These are phyloP conservation scores for Tolypocladium paradoxum DNA, from an alignment of 2,329 filamentous ascomycete species.

Conservation along the genomic window DNA sequence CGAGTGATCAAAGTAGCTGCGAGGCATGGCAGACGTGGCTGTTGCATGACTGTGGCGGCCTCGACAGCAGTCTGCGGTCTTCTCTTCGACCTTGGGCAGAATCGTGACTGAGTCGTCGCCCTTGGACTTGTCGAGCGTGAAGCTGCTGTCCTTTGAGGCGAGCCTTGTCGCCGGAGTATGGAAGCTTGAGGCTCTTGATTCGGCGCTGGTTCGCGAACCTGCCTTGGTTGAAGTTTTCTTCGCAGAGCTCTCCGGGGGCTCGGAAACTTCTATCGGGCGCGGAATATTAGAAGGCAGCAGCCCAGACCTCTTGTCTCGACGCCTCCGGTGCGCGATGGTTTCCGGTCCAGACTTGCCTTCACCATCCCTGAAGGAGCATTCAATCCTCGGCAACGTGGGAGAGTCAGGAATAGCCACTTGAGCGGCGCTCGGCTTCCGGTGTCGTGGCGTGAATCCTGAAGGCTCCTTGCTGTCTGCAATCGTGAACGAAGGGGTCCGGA, in stretches of 20 bases:
- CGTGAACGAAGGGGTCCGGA: not conserved
- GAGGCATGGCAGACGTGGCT: not conserved
- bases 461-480: not conserved
- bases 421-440: not conserved
- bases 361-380: too few relatives aligned
- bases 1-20: constrained; percentile 2
- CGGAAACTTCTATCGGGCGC: not conserved
- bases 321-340: not conserved
- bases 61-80: not conserved
- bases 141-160: constrained; percentile 9
- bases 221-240: not conserved
- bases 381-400: not conserved
- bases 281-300: not conserved
- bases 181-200: not conserved
- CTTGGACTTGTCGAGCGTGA: constrained; percentile 11
- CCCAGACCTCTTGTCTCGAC: not conserved
- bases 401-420: constrained; percentile 1
- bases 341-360: not conserved
- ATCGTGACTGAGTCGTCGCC: constrained; percentile 11
- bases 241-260: not conserved
- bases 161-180: not conserved
- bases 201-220: not conserved
- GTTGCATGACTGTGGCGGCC: not conserved
- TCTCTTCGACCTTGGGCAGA: constrained; percentile 5
- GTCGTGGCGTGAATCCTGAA: not conserved